These are phyloP conservation scores for Trichoderma cornu-damae DNA, from an alignment of 2,329 filamentous ascomycete species.

Conservation along the genomic window DNA sequence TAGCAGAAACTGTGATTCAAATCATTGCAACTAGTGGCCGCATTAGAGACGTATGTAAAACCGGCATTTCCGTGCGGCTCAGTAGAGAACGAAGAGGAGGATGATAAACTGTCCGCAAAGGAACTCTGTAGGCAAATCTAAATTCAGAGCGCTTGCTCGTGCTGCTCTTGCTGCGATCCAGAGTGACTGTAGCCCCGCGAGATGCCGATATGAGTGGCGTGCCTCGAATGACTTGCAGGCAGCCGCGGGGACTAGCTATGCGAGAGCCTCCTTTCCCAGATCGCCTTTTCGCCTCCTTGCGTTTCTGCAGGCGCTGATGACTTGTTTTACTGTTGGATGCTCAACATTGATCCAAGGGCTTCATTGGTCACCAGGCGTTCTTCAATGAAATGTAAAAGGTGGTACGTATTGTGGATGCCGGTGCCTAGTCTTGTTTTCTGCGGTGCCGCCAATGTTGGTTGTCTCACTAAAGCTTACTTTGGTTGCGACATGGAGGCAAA, in stretches of 20 bases:
- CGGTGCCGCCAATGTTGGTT: slow-evolving; percentile 10
- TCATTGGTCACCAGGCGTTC: slow-evolving; percentile 9
- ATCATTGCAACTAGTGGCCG: slow-evolving; percentile 9
- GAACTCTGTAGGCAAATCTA: slow-evolving; percentile 9
- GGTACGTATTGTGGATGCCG: neutral
- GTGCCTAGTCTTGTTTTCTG: slow-evolving; percentile 1
- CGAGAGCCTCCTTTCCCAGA: slow-evolving; percentile 9
- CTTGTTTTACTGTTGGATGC: neutral
- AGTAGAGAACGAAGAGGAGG: no score
- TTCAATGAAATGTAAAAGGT: no score
- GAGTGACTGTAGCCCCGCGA: slow-evolving; percentile 1
- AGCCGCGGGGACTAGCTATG: slow-evolving; percentile 13
- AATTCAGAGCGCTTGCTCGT: neutral
- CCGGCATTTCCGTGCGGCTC: slow-evolving; percentile 7
- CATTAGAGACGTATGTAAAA: neutral
- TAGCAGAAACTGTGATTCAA: slow-evolving; percentile 11
- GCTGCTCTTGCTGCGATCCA: neutral
- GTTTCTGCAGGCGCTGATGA: slow-evolving; percentile 5
- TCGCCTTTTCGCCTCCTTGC: slow-evolving; percentile 6
- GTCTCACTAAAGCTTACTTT: slow-evolving; percentile 3
- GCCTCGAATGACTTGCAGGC: slow-evolving; percentile 18
- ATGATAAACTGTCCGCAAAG: neutral
- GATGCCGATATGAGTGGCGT: slow-evolving; percentile 9
- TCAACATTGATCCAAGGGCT: neutral
- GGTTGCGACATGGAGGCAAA: slow-evolving; percentile 5